These are phyloP conservation scores for Zelonia costaricensis DNA, from an alignment of 208 protist species.

Conservation along the genomic window DNA sequence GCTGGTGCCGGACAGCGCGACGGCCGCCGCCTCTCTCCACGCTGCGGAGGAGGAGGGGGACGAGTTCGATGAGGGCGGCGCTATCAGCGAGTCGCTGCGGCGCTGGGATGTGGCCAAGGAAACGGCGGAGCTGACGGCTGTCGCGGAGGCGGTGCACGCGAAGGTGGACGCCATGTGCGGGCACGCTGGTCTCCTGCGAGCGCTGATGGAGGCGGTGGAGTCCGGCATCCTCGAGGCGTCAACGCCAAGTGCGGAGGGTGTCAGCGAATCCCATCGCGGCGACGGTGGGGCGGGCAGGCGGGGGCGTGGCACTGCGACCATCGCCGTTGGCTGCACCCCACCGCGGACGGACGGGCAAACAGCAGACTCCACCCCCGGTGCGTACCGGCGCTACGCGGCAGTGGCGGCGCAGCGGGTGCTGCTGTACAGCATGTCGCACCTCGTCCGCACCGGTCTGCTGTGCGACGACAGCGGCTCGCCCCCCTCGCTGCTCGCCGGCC, in stretches of 20 bases:
- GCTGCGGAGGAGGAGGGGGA: background rate
- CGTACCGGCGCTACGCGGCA: background rate
- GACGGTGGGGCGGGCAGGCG: too few species aligned
- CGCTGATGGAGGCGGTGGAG: background rate
- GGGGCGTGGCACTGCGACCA: too few species aligned
- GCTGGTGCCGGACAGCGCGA: too few species aligned
- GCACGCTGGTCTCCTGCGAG: background rate
- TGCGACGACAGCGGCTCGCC: too few species aligned
- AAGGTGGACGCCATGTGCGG: constrained; percentile 14
- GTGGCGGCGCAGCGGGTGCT: background rate
- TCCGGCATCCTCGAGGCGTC: too few species aligned
- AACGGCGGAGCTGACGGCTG: constrained; percentile 12
- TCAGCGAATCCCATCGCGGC: too few species aligned
- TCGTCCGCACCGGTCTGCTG: background rate
- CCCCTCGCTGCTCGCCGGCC: too few species aligned
- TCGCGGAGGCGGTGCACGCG: constrained; percentile 11
- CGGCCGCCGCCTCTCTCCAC: too few species aligned
- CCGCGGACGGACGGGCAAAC: too few species aligned
- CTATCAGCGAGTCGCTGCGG: constrained; percentile 5
- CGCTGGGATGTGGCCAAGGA: constrained; percentile 18
- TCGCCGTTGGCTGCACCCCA: too few species aligned
- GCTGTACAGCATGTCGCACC: background rate
- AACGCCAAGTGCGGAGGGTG: too few species aligned
- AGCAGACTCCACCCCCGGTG: too few species aligned
- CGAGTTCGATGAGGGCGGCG: background rate